phyloP scores from a whole-genome alignment of 371 early-diverging fungal species.

The Capniomyces stellatus region DNA sequence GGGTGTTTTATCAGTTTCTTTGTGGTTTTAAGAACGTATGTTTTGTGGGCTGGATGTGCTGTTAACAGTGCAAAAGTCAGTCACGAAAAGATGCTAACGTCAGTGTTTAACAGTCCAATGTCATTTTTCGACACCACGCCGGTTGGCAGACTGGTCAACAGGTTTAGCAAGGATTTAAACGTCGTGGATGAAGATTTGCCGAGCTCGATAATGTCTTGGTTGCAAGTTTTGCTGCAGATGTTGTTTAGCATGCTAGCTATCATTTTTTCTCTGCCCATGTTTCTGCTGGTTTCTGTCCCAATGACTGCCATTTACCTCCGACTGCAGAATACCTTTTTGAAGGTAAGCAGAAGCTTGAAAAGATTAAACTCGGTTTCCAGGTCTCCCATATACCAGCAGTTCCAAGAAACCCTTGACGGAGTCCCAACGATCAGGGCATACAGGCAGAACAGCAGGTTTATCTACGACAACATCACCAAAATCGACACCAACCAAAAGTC shows the following conservation, averaged over 20 bases:
- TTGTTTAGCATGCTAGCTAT: slow-evolving; percentile 40
- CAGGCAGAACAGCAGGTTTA: slow-evolving; percentile 48
- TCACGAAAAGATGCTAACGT: slow-evolving; percentile 17
- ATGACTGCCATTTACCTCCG: slow-evolving; percentile 36
- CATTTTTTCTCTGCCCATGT: slow-evolving; percentile 37
- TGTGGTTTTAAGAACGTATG: slow-evolving; percentile 44
- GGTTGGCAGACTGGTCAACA: slow-evolving; percentile 64
- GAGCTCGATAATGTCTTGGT: slow-evolving; percentile 11
- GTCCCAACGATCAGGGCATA: slow-evolving; percentile 70
- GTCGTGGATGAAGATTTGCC: slow-evolving; percentile 65
- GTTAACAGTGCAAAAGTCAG: slow-evolving; percentile 33
- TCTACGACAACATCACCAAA: slow-evolving; percentile 41
- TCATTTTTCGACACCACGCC: slow-evolving; percentile 80
- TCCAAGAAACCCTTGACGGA: slow-evolving; percentile 57
- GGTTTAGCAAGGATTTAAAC: slow-evolving; percentile 76
- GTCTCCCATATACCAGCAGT: slow-evolving; percentile 69
- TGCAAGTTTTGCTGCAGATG: slow-evolving; percentile 29
- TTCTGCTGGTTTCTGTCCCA: slow-evolving; percentile 34
- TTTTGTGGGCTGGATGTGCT: slow-evolving; percentile 62
- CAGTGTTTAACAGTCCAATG: slow-evolving; percentile 62
- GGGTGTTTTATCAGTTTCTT: slow-evolving; percentile 42
- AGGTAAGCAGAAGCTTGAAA: slow-evolving; percentile 27
- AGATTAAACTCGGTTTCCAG: slow-evolving; percentile 48
- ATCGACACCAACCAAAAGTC: slow-evolving; percentile 65
- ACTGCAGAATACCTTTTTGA: slow-evolving; percentile 48